Evolutionary conservation across 192 early-diverging fungal species (phyloP).

Genomic region (Coemansia sp.): DNA sequence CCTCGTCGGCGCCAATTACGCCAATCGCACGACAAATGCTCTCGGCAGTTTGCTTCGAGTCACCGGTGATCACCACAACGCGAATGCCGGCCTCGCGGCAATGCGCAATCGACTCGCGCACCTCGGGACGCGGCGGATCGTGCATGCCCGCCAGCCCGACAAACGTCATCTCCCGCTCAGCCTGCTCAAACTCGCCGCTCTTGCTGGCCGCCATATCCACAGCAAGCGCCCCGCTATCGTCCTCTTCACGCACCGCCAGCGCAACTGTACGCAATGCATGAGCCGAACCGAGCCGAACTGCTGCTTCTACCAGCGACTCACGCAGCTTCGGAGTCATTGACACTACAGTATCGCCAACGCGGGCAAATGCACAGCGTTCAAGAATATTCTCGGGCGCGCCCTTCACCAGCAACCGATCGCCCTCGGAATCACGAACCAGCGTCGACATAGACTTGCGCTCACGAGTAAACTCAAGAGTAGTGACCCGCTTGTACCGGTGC

Average conservation of each 20-base stretch:
- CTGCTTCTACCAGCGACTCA: constrained; percentile 61
- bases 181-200: constrained; percentile 57
- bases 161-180: constrained; percentile 89
- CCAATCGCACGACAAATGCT: constrained; percentile 95
- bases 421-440: constrained; percentile 55
- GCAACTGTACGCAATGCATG: constrained; percentile 88
- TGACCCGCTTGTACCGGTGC: constrained; percentile 57
- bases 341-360: constrained; percentile 42
- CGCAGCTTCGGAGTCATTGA: constrained; percentile 68
- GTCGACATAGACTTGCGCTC: constrained; percentile 99
- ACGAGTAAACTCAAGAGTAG: constrained; percentile 91
- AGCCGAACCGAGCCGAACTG: constrained; percentile 71
- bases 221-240: constrained; percentile 40
- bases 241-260: constrained; percentile 79
- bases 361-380: constrained; percentile 71
- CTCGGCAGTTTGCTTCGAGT: constrained; percentile 97
- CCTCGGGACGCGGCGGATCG: constrained; percentile 96
- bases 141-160: constrained; percentile 95
- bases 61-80: constrained; percentile 98
- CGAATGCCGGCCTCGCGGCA: constrained; percentile 95
- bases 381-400: constrained; percentile 93
- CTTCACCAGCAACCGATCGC: constrained; percentile 75
- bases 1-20: constrained; percentile 72
- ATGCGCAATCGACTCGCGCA: constrained; percentile 74
- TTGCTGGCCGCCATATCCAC: constrained; percentile 54